Conservation (phyloP, 2,329 filamentous ascomycete genomes). For the Colletotrichum gloeosporioides region DNA sequence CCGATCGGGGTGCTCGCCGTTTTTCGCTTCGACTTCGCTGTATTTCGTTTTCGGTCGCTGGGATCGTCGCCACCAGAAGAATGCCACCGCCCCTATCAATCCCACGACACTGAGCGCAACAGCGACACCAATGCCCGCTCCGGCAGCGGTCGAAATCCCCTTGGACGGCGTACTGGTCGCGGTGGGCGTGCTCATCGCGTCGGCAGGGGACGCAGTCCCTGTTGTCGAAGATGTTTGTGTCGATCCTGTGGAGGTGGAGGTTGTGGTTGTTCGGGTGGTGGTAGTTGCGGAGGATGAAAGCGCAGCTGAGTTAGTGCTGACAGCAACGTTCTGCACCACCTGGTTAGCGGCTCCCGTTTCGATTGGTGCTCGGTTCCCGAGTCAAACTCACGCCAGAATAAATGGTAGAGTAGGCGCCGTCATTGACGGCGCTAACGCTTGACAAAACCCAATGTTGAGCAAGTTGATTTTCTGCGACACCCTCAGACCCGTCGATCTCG, state of each 20-base stretch:
- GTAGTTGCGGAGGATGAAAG: constrained; percentile 14
- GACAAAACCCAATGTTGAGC: constrained; percentile 40
- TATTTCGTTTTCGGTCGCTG: constrained; percentile 6
- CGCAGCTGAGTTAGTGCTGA: not conserved
- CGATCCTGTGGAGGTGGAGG: constrained; percentile 1
- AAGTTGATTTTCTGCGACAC: constrained; percentile 25
- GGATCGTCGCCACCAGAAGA: constrained; percentile 32
- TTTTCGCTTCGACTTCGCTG: constrained; percentile 12
- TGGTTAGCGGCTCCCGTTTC: not conserved
- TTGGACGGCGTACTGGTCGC: not conserved
- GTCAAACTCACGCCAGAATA: constrained; percentile 30
- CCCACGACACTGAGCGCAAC: constrained; percentile 30
- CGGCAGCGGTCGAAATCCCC: constrained; percentile 31
- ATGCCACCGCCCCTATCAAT: constrained; percentile 24
- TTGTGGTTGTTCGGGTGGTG: not conserved
- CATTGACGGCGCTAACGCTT: constrained; percentile 33
- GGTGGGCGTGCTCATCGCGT: not conserved
- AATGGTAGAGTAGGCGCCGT: constrained; percentile 36
- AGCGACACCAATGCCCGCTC: constrained; percentile 36
- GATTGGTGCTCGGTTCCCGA: not conserved
- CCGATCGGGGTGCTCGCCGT: not conserved
- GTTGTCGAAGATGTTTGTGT: not conserved
- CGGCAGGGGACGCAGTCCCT: not conserved
- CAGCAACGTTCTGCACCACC: not conserved
- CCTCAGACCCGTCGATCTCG: constrained; percentile 5